phyloP scores from a whole-genome alignment of 225 moss, liverwort and hornwort genomes.

The Climacium dendroides region DNA sequence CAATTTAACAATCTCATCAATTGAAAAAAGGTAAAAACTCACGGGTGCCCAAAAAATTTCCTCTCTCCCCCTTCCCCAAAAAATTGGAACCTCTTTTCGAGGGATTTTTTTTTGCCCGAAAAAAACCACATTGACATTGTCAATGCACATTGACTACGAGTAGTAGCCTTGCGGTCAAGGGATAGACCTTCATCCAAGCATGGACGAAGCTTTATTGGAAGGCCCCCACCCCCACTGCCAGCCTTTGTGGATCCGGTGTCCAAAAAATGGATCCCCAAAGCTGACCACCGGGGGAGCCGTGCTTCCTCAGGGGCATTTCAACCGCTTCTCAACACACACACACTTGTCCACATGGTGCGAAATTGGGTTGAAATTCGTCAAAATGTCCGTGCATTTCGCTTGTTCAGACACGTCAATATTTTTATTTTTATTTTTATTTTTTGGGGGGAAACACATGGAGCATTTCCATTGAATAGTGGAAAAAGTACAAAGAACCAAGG shows the following conservation, averaged over 20 bases:
- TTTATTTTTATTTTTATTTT: too few relatives aligned
- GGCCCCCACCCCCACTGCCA: not conserved
- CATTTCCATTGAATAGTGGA: too few relatives aligned
- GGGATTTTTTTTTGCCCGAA: not conserved
- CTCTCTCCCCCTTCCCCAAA: too few relatives aligned
- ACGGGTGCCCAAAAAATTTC: not conserved
- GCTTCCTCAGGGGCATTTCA: not conserved
- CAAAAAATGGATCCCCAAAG: not conserved
- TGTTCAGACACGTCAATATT: too few relatives aligned
- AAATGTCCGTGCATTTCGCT: not conserved
- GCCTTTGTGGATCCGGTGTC: not conserved
- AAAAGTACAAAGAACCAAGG: too few relatives aligned
- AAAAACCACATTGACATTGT: not conserved
- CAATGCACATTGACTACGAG: not conserved
- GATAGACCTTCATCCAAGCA: not conserved
- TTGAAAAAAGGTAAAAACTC: not conserved
- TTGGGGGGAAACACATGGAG: too few relatives aligned
- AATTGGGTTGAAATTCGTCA: fast-evolving
- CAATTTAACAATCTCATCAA: not conserved
- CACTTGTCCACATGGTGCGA: not conserved
- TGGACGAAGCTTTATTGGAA: not conserved
- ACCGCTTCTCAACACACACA: not conserved
- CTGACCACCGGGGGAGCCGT: not conserved
- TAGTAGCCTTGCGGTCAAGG: not conserved
- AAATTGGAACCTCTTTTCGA: fast-evolving